Base-by-base conservation (phyloP, 1,284 basidiomycete species). In the Vanrija sp. region DNA sequence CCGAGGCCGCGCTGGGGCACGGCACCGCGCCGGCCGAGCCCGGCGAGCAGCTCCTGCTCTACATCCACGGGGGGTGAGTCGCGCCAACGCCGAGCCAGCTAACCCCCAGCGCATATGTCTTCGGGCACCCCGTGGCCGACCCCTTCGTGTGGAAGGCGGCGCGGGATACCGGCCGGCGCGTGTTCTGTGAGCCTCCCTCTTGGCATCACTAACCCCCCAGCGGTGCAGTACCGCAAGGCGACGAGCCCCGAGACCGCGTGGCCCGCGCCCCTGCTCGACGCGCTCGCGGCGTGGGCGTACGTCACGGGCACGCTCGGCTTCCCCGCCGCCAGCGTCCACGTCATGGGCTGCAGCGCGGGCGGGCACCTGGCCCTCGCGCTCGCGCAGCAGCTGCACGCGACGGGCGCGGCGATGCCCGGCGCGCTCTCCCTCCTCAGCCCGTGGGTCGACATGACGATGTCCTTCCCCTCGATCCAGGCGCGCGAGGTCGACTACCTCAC, bases 341-440 rank as follows among this genome's bases (percentile, higher is more conserved):
- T 87, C 39, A 78, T 82, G 7, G 85, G 85, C 31, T 84, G 86
- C 60, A 83, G 81, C 51, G 84, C 85, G 0, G 85, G 85, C 3
- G 85, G 82, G 0, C 85, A 86, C 61, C 76, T 86, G 3, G 81
- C 80, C 0, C 76, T 85, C 4, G 79, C 81, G 4, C 42, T 63
- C 3, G 52, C 57, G 27, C 57, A 61, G 3, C 61, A 81, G 10
- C 78, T 79, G 18, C n/a, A 20, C 6, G n/a, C n/a, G 16, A 39
- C n/a, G 38, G 9, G 10, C 16, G 9, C 9, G 38, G 38, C 9
- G n/a, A 73, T 78, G 36, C 82, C 83, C 5, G 77, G 78, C 19
- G 75, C 72, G 4, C 71, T 84, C 15, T 63, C 84, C 20, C 75
- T 82, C 6, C 69, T 79, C 37, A 84, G 83, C 0, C 82, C 83